A percentile compares a stretch with the other conserved stretches of the same genome.
These are phyloP conservation scores for Suillus plorans DNA, from an alignment of 768 basidiomycete genomes.

Conservation along the genomic window DNA sequence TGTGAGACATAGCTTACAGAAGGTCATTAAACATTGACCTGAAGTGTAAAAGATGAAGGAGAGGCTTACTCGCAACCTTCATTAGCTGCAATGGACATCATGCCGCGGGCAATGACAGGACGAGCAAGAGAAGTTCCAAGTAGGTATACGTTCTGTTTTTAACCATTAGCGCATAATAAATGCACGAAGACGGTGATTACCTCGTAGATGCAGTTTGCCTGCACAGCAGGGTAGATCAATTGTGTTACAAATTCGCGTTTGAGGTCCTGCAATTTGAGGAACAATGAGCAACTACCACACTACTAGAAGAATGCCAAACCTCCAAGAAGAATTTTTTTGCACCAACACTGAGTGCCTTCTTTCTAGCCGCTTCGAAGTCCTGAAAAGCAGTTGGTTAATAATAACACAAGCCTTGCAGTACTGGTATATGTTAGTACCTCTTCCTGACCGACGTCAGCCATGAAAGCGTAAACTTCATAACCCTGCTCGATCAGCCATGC, in stretches of 20 bases:
- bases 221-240: conserved; percentile 96
- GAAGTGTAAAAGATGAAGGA: background rate
- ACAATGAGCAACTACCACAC: conserved; percentile 5
- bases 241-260: conserved; percentile 94
- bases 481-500: conserved; percentile 98
- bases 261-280: conserved; percentile 62
- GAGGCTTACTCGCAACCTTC: conserved; percentile 91
- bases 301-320: conserved; percentile 37
- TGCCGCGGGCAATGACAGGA: conserved; percentile 97
- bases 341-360: conserved; percentile 87
- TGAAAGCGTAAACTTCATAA: conserved; percentile 96
- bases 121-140: conserved; percentile 97
- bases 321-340: conserved; percentile 94
- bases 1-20: conserved; percentile 83
- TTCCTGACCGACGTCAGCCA: conserved; percentile 94
- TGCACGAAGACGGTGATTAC: conserved; percentile 35
- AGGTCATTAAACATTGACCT: background rate
- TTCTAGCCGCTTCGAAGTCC: conserved; percentile 92
- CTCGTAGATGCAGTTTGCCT: conserved; percentile 99
- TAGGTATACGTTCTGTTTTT: conserved; percentile 83
- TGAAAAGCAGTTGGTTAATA: conserved; percentile 30
- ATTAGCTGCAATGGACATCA: conserved; percentile 89
- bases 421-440: conserved; percentile 47
- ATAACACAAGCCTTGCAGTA: background rate
- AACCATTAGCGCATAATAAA: background rate